Evolutionary conservation across 495 filamentous ascomycete genomes (phyloP), one percentile per base, ranked within the genome.

Genomic region (Lasiosphaeria hispida): DNA sequence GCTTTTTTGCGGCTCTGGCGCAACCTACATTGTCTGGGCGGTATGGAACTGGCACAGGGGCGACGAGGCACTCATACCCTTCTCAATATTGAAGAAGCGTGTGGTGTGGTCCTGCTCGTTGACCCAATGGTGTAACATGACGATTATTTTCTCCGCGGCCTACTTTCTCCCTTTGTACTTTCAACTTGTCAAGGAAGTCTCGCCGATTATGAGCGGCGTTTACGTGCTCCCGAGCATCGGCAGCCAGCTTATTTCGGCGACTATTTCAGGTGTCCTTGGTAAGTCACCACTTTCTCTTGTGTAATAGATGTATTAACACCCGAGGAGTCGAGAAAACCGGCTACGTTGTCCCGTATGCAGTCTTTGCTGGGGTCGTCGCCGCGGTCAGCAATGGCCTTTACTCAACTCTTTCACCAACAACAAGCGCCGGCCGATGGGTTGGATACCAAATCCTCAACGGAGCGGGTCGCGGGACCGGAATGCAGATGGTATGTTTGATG

Each of bases 141-240:
- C 74, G 9, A 64, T 76, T 0, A 85, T 90, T 67, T 85, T 89
- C 63, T 63, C 84, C 11, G 47, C 67, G 57, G 77, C 82, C 66
- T 87, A 84, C 64, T 85, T 80, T 43, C 68, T 89, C 4, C 85
- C 86, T 0, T 75, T 89, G 40, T 90, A 83, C 80, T 89, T 91
- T 69, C 89, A 92, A 65, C 81, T 82, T 7, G 79, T 85, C 48
- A 78, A 82, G 43, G 79, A 75, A 2, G 68, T 70, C 4, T 71
- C 70, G 0, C 79, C 84, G 0, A 68, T 75, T 11, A 72, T 78
- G 57, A 82, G 77, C 14, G 82, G 82, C 34, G 79, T 85, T 41
- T 70, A 77, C 62, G 71, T 80, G 35, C 56, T 86, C 15, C 74
- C 83, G 0, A 61, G 75, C 55, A 69, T 80, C 53, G 55, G 75